Evolutionary conservation across 768 basidiomycete species (phyloP), one percentile per base, ranked within the genome.

Genomic region (Amanita brunnescens): DNA sequence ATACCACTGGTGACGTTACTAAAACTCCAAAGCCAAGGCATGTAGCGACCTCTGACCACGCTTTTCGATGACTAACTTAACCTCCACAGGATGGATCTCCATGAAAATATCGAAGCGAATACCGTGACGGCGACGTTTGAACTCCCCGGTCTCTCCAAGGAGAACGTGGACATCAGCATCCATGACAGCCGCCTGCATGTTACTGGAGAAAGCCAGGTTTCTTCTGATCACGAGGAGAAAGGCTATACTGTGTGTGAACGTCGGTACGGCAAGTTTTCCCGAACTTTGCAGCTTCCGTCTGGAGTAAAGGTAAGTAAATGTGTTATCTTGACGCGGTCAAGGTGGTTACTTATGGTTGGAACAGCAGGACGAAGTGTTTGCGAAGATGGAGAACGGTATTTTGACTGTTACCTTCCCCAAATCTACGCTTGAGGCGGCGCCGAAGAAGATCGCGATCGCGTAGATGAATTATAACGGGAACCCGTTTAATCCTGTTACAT

Each of bases 71-170:
- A 14, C 35, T 13, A 35, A 14, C 35, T 26, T 30, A 16, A 29
- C 26, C 7, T 29, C 7, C 26, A 0, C 53, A 81, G 79, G 56
- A 74, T 81, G 72, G 76, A 81, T 54, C 62, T 80, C 9, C 73
- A 77, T 56, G 78, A 81, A 57, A 65, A 77, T 52, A 41, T 57
- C 0, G 68, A 74, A 16, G 63, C 61, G 20, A 78, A 79, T 57
- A 59, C 66, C 30, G 73, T 81, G 30, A 77, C 75, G 0, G 79
- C 80, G 34, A 62, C 69, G 7, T 79, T 83, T 58, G 80, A 83
- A 55, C 64, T 83, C 6, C 80, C 82, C 0, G 80, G 81, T n/a
- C 21, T 81, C 35, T 64, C 66, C 52, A 73, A 76, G 32, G 73
- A 79, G 44, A 65, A 80, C 54, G 66, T 82, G 39, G 61, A 64